These are phyloP conservation scores for Suhomyces choctaworum DNA, from an alignment of 1,139 yeast genomes.

Conservation along the genomic window DNA sequence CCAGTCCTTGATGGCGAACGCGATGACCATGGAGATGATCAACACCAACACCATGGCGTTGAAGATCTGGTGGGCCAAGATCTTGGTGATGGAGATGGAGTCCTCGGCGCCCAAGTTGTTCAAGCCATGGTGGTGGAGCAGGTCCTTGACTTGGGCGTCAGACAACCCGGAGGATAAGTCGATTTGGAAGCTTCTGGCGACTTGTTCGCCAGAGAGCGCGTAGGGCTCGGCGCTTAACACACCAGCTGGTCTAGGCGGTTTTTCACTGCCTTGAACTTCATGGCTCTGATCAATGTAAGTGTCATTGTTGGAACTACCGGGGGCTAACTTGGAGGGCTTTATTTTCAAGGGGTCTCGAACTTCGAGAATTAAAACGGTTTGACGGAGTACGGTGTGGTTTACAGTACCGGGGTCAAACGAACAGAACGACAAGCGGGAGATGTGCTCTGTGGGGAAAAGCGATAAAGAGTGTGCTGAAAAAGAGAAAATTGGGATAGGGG, in stretches of 20 bases:
- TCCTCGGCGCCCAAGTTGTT: constrained; percentile 64
- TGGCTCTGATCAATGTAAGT: constrained; percentile 19
- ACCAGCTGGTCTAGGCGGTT: constrained; percentile 11
- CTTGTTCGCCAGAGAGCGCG: constrained; percentile 34
- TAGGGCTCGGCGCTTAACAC: constrained; percentile 27
- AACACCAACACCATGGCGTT: constrained; percentile 82
- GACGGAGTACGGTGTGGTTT: too few relatives aligned
- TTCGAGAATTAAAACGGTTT: too few relatives aligned
- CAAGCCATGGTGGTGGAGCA: constrained; percentile 44
- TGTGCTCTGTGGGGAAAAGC: background rate
- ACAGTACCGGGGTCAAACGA: background rate
- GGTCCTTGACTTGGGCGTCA: constrained; percentile 31
- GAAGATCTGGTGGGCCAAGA: constrained; percentile 67
- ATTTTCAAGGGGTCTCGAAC: constrained; percentile 7
- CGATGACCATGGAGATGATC: constrained; percentile 71
- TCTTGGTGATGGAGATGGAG: constrained; percentile 55
- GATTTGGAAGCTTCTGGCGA: constrained; percentile 39
- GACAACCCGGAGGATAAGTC: constrained; percentile 51
- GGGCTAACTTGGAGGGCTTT: constrained; percentile 12
- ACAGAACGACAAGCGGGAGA: background rate
- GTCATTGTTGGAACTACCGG: constrained; percentile 12
- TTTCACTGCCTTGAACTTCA: constrained; percentile 22
- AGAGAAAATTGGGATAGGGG: too few relatives aligned
- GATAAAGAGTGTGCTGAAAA: background rate
- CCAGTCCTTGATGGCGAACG: constrained; percentile 76